These are phyloP conservation scores for Dipodascus albidus DNA, from an alignment of 805 yeast species.

Conservation along the genomic window DNA sequence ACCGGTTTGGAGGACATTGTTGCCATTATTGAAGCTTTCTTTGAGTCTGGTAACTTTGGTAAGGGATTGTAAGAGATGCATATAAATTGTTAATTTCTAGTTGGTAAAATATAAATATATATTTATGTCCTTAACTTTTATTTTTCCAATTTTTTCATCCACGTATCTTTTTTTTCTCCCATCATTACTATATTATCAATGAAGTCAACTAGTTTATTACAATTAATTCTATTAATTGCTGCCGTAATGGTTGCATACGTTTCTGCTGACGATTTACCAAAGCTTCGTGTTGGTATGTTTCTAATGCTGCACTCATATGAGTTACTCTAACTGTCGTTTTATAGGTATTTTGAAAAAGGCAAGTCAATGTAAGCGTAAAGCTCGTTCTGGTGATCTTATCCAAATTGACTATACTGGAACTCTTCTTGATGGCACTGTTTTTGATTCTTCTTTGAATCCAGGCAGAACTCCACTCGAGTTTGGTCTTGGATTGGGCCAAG, in stretches of 20 bases:
- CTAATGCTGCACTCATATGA: background rate
- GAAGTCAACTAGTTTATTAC: background rate
- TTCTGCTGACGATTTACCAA: constrained; percentile 2
- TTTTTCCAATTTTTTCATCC: background rate
- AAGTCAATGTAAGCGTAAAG: constrained; percentile 42
- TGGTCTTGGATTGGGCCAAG: constrained; percentile 66
- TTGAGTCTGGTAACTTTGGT: constrained; percentile 72
- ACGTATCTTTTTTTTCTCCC: background rate
- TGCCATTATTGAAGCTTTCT: constrained; percentile 58
- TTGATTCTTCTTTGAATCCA: constrained; percentile 62
- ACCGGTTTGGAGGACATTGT: constrained; percentile 67
- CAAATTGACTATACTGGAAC: constrained; percentile 72
- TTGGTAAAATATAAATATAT: background rate
- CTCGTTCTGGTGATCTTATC: constrained; percentile 56
- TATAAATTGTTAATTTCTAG: constrained; percentile 2
- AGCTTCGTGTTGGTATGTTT: background rate
- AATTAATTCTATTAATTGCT: background rate
- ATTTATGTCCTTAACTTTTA: background rate
- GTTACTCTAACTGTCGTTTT: background rate
- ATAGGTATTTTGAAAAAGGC: constrained; percentile 36
- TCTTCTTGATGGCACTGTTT: constrained; percentile 53
- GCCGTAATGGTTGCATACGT: background rate
- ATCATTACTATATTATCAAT: background rate
- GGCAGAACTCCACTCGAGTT: constrained; percentile 53
- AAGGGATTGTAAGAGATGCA: constrained; percentile 52